Conservation (phyloP, 2,329 filamentous ascomycete species). For the Davidsoniella australis region DNA sequence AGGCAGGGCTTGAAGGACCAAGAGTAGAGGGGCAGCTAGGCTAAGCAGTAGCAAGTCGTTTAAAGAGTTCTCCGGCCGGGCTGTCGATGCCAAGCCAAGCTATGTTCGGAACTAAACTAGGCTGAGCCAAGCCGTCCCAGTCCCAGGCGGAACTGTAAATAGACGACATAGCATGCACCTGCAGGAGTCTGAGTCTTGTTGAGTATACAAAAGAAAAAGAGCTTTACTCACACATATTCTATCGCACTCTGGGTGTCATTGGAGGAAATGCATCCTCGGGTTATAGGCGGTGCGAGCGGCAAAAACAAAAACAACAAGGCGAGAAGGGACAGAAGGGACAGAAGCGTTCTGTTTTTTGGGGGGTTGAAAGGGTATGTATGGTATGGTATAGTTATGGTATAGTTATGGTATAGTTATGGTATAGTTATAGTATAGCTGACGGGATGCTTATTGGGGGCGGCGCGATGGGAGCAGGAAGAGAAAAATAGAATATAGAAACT, state of each 20-base stretch:
- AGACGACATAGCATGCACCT: conserved; percentile 1
- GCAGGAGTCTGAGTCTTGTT: background rate
- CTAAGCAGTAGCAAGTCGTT: no score
- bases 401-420: no score
- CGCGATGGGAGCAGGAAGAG: no score
- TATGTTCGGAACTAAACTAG: no score
- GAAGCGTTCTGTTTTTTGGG: background rate
- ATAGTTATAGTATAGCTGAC: no score
- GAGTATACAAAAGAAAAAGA: background rate
- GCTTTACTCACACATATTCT: conserved; percentile 9
- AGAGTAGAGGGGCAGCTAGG: no score
- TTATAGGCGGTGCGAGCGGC: background rate
- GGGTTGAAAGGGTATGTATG: no score
- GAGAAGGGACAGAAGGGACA: background rate
- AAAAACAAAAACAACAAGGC: background rate
- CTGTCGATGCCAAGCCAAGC: background rate
- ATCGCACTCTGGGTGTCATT: conserved; percentile 6
- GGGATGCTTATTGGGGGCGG: no score
- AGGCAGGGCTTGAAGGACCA: background rate
- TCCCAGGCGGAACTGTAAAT: background rate
- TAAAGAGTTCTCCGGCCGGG: background rate
- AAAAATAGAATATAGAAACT: background rate
- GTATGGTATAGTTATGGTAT: no score
- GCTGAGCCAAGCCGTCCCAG: background rate
- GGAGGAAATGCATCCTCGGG: conserved; percentile 6